phyloP scores from a whole-genome alignment of 352 stramenopile genomes.

The Phytophthora pseudosyringae region DNA sequence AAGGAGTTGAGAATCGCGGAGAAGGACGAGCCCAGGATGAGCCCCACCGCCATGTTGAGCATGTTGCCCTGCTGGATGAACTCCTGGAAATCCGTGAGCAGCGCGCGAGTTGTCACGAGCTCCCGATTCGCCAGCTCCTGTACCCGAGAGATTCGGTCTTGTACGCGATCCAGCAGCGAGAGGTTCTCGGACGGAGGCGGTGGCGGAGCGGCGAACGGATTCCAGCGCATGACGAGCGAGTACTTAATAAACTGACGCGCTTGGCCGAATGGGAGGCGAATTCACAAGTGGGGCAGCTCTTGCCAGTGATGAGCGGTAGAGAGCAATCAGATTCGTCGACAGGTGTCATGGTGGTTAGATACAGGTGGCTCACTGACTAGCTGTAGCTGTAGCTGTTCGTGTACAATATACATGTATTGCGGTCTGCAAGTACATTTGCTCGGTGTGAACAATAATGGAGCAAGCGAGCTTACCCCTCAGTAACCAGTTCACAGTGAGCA shows the following conservation, averaged over 20 bases:
- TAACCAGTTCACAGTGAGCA: too few relatives aligned
- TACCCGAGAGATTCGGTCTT: slow-evolving; percentile 27
- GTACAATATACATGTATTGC: too few relatives aligned
- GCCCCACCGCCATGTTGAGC: slow-evolving; percentile 71
- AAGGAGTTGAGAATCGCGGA: slow-evolving; percentile 78
- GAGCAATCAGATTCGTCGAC: too few relatives aligned
- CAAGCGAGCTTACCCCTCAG: too few relatives aligned
- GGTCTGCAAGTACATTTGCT: too few relatives aligned
- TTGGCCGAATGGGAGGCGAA: not conserved
- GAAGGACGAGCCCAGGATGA: slow-evolving; percentile 74
- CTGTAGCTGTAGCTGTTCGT: too few relatives aligned
- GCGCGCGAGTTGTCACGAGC: slow-evolving; percentile 18
- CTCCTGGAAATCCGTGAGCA: slow-evolving; percentile 63
- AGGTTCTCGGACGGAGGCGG: slow-evolving; percentile 26
- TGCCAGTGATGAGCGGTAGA: too few relatives aligned
- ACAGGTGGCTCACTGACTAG: too few relatives aligned
- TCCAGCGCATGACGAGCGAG: slow-evolving; percentile 22
- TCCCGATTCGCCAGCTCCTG: slow-evolving; percentile 31
- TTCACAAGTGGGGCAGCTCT: not conserved
- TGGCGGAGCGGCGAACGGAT: slow-evolving; percentile 27
- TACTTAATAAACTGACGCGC: not conserved
- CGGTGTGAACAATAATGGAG: too few relatives aligned
- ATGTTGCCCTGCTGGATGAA: slow-evolving; percentile 83
- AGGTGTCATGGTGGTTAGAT: too few relatives aligned
- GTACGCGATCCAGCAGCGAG: slow-evolving; percentile 33